Evolutionary conservation across 2,329 filamentous ascomycete genomes (phyloP), one percentile per base, ranked within the genome.

Genomic region (Phialophora tarda): DNA sequence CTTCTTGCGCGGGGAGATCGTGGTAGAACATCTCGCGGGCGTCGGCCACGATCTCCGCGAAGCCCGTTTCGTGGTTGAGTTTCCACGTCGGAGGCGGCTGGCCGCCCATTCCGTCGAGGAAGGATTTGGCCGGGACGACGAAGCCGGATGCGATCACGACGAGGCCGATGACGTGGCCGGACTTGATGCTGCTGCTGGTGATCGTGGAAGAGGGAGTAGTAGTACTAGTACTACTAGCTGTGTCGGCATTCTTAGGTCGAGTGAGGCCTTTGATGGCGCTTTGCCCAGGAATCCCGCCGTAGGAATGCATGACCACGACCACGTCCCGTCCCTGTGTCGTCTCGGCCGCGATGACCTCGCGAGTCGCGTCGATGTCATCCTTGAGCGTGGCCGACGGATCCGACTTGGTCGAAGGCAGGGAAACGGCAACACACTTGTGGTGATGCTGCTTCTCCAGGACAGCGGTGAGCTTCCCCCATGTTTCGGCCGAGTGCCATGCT

Each of bases 281-380:
- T 67, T 75, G 76, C 51, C 79, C 82, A 1, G 83, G 79, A 50
- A 80, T 75, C 24, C 82, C 82, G 32, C 82, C 82, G 63, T 83
- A 85, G 0, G 82, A 84, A 72, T 85, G 83, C 1, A 76, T 78
- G 2, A 83, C 71, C 4, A 85, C 74, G 3, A 85, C 74, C 1
- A 85, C 82, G 62, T 85, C 73, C 24, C 71, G 75, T 1, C 80
- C 80, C 7, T 75, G 66, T 0, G 57, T 64, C 2, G 75, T 80
- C 55, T 83, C 79, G 4, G 56, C 62, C 1, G 67, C 48, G 11
- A 83, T 80, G 0, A 75, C 74, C 1, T 75, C 71, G 10, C 76
- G 78, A 6, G 78, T 77, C 4, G 73, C 79, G 4, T 80, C 75
- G 44, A 84, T 69, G 61, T 84, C 81, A 62, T 80, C 76, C 30